Conservation (phyloP, 78 protist species). For the slime mould (Dictyostelium discoideum) region dicty_2.7 NC_007089.4:2359501-2360000, state of each 20-base stretch:
- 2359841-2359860: not conserved
- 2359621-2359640: not conserved
- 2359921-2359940: not conserved
- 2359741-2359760: constrained; percentile 7
- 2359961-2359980: constrained; percentile 3
- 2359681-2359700: not conserved
- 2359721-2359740: constrained; percentile 1
- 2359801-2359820: not conserved
- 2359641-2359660: constrained; percentile 7
- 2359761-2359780: not conserved
- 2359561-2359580: not conserved
- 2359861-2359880: not conserved
- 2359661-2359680: not conserved
- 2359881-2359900: not conserved
- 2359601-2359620: not conserved
- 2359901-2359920: not conserved
- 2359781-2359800: too few species aligned
- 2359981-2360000: not conserved
- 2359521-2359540: not conserved
- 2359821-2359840: not conserved
- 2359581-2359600: not conserved
- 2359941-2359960: not conserved
- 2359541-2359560: not conserved
- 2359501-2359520: not conserved
- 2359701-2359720: not conserved